Evolutionary conservation across 202 grass and related monocot species (phyloP), one percentile per base, ranked within the genome.

Genomic region (Zizania palustris): DNA sequence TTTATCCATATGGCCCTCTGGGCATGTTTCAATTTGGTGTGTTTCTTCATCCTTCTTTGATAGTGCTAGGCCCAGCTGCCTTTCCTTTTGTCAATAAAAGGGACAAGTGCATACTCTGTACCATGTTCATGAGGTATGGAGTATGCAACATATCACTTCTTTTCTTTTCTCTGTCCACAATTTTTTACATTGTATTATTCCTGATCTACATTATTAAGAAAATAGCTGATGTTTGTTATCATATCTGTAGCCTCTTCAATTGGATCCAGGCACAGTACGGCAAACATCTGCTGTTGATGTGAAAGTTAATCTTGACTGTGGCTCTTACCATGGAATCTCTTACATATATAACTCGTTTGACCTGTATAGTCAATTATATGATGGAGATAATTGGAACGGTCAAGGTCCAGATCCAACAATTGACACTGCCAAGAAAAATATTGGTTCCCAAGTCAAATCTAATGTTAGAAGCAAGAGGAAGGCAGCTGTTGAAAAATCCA

Each of bases 321-420:
- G 67, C 36, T 61, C 11, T 86, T 58, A 69, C 67, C 77, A 67
- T 81, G 83, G 82, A 74, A 34, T 80, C 9, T 73, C 72, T 82
- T 93, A 80, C 58, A 73, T 90, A 21, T 80, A 75, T 80, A 86
- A 88, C 46, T 88, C 79, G n/a, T 81, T 97, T 3, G 94, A 97
- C 76, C 74, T 97, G 41, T 97, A 84, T 76, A 80, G 80, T 84
- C 91, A 97, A 61, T 88, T 97, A 49, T 93, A 85, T 77, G 89
- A 82, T 67, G 82, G 90, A 65, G 83, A 67, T 78, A 82, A 60
- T 77, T 91, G 91, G 84, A 78, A 56, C 42, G 44, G 49, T 13
- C 84, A 86, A 72, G 67, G 73, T 86, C 37, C 80, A n/a, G 86
- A 90, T 69, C 45, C 63, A 15, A 48, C 79, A 60, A 81, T 69